A percentile compares a stretch with the other conserved stretches of the same genome.
Evolutionary conservation across 768 basidiomycete species (phyloP).

Genomic region (Tricholoma saponaceum): DNA sequence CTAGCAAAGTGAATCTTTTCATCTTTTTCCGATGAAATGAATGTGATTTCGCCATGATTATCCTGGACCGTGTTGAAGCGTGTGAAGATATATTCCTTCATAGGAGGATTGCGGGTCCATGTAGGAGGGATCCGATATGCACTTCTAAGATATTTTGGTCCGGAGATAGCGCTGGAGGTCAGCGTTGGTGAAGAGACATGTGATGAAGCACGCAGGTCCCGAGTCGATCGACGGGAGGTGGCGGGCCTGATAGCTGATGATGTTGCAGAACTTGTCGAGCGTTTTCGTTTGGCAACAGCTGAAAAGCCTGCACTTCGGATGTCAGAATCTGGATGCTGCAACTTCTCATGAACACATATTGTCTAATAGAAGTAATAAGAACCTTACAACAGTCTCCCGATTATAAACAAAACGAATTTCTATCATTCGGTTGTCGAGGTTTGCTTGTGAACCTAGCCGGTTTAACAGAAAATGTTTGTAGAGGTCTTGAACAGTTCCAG

Average conservation of each 20-base stretch:
- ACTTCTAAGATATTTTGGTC: neutral
- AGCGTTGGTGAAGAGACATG: neutral
- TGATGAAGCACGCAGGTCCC: neutral
- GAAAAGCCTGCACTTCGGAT: neutral
- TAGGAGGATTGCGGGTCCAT: conserved; percentile 1
- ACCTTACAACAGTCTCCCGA: neutral
- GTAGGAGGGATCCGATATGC: neutral
- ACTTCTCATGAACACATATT: neutral
- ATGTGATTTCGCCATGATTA: neutral
- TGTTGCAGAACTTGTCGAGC: neutral
- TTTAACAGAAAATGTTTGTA: neutral
- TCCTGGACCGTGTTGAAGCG: neutral
- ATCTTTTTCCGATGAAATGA: neutral
- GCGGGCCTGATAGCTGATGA: neutral
- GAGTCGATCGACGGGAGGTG: neutral
- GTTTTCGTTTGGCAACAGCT: neutral
- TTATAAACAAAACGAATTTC: neutral
- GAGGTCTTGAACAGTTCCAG: neutral
- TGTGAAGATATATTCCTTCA: conserved; percentile 1
- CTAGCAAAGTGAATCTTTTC: conserved; percentile 1
- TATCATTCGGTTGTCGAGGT: neutral
- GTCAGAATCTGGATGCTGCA: neutral
- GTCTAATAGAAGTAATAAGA: neutral
- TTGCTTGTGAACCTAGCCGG: neutral
- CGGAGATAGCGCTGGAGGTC: neutral